Conservation (phyloP, 768 basidiomycete genomes). For the Phallus indusiatus region DNA sequence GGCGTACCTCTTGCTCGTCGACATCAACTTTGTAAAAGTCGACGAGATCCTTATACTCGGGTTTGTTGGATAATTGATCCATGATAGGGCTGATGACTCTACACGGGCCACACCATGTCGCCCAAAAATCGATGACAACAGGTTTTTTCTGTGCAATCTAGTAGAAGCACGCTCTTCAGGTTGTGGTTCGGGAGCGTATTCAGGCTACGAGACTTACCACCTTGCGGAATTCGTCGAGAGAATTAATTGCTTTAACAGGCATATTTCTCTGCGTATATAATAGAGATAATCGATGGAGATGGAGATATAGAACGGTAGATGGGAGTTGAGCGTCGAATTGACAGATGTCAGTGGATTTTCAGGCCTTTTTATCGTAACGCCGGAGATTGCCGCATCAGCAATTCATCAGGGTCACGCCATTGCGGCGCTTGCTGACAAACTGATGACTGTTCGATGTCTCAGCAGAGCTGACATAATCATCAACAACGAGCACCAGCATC, state of each 20-base stretch:
- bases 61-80: conserved; percentile 38
- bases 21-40: conserved; percentile 70
- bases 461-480: background rate
- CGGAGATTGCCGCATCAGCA: background rate
- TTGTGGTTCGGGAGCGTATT: background rate
- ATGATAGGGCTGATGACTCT: conserved; percentile 54
- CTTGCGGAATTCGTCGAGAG: conserved; percentile 29
- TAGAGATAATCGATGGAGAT: background rate
- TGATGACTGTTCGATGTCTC: background rate
- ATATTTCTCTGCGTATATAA: background rate
- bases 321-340: background rate
- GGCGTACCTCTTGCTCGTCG: conserved; percentile 40
- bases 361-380: background rate
- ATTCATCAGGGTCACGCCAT: background rate
- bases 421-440: background rate
- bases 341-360: background rate
- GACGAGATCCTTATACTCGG: conserved; percentile 24
- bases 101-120: conserved; percentile 72
- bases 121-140: conserved; percentile 65
- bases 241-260: conserved; percentile 26
- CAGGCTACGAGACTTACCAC: conserved; percentile 29
- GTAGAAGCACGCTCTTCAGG: background rate
- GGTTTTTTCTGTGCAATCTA: conserved; percentile 39
- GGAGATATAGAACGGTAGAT: background rate
- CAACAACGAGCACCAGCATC: no score